Conservation (phyloP, 1,284 basidiomycete genomes). For the Fistulina hepatica region DNA sequence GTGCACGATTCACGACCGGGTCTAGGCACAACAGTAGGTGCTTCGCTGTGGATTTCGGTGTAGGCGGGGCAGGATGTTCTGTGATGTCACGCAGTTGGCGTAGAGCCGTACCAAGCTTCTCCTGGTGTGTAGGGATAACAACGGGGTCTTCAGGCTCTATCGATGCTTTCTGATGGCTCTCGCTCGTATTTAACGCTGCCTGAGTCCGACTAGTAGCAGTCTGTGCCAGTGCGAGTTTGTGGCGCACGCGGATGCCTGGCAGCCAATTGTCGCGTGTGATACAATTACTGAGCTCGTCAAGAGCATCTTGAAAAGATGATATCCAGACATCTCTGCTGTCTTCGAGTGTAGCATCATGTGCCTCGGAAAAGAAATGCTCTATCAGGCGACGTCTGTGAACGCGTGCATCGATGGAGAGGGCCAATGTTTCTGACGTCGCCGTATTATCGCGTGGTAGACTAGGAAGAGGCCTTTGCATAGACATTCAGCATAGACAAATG, state of each 20-base stretch:
- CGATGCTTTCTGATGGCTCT: too few relatives aligned
- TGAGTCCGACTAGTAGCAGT: conserved; percentile 3
- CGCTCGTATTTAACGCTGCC: conserved; percentile 3
- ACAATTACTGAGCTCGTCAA: conserved; percentile 28
- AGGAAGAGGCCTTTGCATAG: too few relatives aligned
- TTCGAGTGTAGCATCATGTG: conserved; percentile 21
- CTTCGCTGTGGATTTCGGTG: conserved; percentile 25
- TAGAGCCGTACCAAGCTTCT: conserved; percentile 8
- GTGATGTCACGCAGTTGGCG: conserved; percentile 24
- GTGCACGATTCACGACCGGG: conserved; percentile 23
- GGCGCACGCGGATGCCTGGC: conserved; percentile 19
- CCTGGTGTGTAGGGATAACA: conserved; percentile 1
- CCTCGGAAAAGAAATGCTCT: conserved; percentile 27
- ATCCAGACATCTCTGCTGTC: conserved; percentile 28
- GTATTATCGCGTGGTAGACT: conserved; percentile 16
- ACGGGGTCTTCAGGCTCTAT: not conserved
- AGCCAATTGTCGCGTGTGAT: conserved; percentile 30
- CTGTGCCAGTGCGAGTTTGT: conserved; percentile 8
- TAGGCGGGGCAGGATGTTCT: conserved; percentile 17
- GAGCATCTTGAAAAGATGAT: conserved; percentile 27
- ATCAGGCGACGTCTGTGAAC: conserved; percentile 29
- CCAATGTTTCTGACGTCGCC: conserved; percentile 10
- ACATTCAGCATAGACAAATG: too few relatives aligned
- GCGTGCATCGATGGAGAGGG: conserved; percentile 28
- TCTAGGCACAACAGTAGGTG: conserved; percentile 42